These are phyloP conservation scores for Rhododendron ovatum DNA, from an alignment of 148 eudicot genomes.

Conservation along the genomic window DNA sequence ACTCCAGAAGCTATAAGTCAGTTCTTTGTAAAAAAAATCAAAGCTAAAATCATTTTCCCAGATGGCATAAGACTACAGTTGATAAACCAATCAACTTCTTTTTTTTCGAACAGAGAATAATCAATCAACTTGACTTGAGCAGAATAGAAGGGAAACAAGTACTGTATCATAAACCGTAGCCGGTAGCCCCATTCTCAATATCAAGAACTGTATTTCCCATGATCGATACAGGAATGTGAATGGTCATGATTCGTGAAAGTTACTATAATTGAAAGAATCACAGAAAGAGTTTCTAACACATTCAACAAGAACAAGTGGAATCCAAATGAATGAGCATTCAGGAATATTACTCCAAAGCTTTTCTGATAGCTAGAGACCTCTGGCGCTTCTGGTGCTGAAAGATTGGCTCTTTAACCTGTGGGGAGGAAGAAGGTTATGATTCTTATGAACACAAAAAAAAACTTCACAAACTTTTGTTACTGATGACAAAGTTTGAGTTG, in stretches of 20 bases:
- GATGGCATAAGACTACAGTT: background rate
- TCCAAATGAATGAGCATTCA: background rate
- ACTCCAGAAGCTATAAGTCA: background rate
- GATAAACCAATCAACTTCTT: background rate
- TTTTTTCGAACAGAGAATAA: too few species aligned
- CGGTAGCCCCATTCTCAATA: background rate
- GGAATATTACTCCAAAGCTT: slow-evolving; percentile 2
- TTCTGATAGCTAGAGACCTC: slow-evolving; percentile 52
- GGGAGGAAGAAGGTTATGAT: background rate
- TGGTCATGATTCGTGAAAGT: background rate
- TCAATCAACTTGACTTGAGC: background rate
- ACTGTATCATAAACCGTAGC: background rate
- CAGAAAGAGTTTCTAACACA: background rate
- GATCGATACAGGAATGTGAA: background rate
- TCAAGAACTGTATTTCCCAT: background rate
- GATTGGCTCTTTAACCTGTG: slow-evolving; percentile 84
- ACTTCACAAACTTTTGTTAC: background rate
- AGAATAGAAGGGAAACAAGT: background rate
- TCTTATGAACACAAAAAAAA: background rate
- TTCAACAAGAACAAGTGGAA: background rate
- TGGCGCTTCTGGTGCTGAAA: slow-evolving; percentile 70
- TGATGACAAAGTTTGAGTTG: background rate
- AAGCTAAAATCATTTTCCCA: background rate
- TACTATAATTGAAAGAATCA: background rate
- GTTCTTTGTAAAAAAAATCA: background rate